Base-by-base conservation (phyloP, 1,284 basidiomycete genomes). In the Trametes pubescens region DNA sequence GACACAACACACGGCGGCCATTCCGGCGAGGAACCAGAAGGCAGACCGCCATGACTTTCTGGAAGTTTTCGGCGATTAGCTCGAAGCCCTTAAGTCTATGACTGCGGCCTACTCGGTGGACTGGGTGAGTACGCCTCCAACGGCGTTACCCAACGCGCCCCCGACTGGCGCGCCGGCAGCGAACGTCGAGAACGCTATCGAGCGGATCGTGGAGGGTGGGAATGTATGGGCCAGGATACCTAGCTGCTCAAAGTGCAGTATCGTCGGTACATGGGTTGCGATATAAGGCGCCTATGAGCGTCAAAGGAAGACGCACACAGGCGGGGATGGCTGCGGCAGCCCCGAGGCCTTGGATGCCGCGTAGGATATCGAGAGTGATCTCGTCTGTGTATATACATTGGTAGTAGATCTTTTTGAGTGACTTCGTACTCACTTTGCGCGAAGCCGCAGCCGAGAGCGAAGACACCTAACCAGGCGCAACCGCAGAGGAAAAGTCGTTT, bases 141-240 rank as follows among this genome's bases (percentile, higher is more conserved):
- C 70, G 0, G 87, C 76, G 10, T 83, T 82, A 0, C 93, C 93
- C 9, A 95, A 76, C 0, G 86, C 88, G 0, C 83, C 89, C 0
- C 93, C 94, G 0, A 95, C 75, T 0, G 94, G 93, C 4, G 92
- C 93, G 18, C 94, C 94, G 0, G 93, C 86, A 6, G 87, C 82
- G 65, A 94, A 94, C 0, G 88, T 88, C 0, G 93, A 86, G 68
- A 94, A 94, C 0, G 92, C 93, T 0, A 86, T 76, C 0, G 90
- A 87, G 7, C 94, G 84, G 1, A 87, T 82, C 8, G 81, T 81
- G 0, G 88, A 86, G 0, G 88, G 86, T 2, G 90, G 89, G 72
- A 94, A 94, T 0, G 87, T 80, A 38, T 89, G 83, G 0, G 93
- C 92, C 22, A 95, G 82, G 60, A 93, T 93, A 1, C 93, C 93